A percentile compares a stretch with the other conserved stretches of the same genome.
phyloP scores from a whole-genome alignment of 768 basidiomycete genomes.

The Tricholoma saponaceum region DNA sequence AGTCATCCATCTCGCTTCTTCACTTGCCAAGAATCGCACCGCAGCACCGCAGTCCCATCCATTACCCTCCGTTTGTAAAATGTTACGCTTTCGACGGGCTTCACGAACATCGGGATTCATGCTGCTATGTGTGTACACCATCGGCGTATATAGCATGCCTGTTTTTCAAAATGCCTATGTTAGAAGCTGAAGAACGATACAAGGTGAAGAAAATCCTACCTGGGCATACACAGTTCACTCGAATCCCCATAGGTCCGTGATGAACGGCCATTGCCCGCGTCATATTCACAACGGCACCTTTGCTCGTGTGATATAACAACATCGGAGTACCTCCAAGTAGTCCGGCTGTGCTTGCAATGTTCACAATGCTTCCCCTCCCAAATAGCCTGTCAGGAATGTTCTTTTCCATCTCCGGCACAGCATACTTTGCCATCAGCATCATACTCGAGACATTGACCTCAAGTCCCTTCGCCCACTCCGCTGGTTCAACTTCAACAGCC shows the following conservation, averaged over 20 bases:
- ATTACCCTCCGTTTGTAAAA: slow-evolving; percentile 39
- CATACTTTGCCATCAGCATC: slow-evolving; percentile 41
- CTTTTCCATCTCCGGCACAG: slow-evolving; percentile 39
- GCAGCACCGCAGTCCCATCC: slow-evolving; percentile 40
- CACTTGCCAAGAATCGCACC: slow-evolving; percentile 35
- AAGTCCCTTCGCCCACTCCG: slow-evolving; percentile 30
- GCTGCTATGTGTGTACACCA: slow-evolving; percentile 30
- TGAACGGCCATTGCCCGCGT: slow-evolving; percentile 42
- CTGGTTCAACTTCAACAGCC: slow-evolving; percentile 33
- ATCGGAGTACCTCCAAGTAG: slow-evolving; percentile 35
- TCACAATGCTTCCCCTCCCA: slow-evolving; percentile 37
- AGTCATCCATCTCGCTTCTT: slow-evolving; percentile 41
- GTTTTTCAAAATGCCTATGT: slow-evolving; percentile 4
- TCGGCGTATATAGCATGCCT: slow-evolving; percentile 40
- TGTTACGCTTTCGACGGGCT: slow-evolving; percentile 29
- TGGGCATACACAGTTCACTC: slow-evolving; percentile 38
- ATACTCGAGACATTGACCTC: slow-evolving; percentile 39
- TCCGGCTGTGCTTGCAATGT: slow-evolving; percentile 35
- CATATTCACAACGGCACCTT: slow-evolving; percentile 40
- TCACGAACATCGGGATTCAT: slow-evolving; percentile 34
- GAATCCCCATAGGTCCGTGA: slow-evolving; percentile 35
- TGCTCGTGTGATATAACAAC: slow-evolving; percentile 38
- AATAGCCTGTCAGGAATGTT: slow-evolving; percentile 23
- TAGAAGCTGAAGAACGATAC: neutral
- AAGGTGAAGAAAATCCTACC: slow-evolving; percentile 19